Base-by-base conservation (phyloP, 352 stramenopile species). In the Pythium apleroticum region DNA sequence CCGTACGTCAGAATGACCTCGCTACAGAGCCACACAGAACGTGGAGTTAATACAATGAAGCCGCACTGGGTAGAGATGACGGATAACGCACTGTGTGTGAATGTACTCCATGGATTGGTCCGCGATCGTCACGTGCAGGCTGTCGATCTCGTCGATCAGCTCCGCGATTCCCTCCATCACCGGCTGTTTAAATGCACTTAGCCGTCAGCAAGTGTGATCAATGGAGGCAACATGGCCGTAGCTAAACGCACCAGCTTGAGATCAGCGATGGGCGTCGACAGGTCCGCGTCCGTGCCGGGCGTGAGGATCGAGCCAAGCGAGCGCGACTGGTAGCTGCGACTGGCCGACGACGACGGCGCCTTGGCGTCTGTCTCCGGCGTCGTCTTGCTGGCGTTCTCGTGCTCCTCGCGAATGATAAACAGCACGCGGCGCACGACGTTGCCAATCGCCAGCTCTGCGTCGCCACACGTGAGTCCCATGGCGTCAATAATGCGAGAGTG, bases 1-100 rank as follows among this genome's bases (percentile, higher is more conserved):
- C 94, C 95, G 74, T 97, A 98, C n/a, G 94, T 98, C 65, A 99
- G 60, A 68, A 99, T 98, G 45, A 98, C 90, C 71, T 99, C 97
- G 60, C 86, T 95, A 57, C 25, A 33, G 52, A 65, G 48, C 35
- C 10, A 59, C 24, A 65, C 8, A 62, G 33, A 45, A 17, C 4
- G 7, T 24, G 22, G 48, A 3, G 1, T 27, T 30, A 4, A 27
- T 1, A 48, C 7, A 48, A 30, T 20, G 30, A 27, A 28, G 5
- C 8, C 19, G 28, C 22, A n/a, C 3, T 24, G 15, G n/a, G 43
- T 28, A 50, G 8, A 4, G 7, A 50, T 22, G 3, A 24, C 10
- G 17, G 10, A 6, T 10, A 17, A 81, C 83, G 65, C 82, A 95
- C 86, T 97, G 92, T 22, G 94, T 88, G 78, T 99, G 97, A 70